phyloP scores from a whole-genome alignment of 1,284 basidiomycete genomes.

The Rugosomyces carneus region DNA sequence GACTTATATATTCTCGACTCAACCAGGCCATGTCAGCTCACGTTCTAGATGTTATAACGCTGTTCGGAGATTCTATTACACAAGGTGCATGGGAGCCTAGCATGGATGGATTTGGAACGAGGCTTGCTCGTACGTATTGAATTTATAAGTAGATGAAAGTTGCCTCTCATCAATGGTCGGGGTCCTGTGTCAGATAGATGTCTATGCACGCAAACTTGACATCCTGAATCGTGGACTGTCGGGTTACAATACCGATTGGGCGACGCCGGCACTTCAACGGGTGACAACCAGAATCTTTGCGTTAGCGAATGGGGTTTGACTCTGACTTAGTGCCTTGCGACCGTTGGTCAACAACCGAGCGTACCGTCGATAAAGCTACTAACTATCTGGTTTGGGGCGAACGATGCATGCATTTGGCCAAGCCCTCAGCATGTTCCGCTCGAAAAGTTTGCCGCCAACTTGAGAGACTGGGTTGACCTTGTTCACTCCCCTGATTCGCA shows the following conservation, averaged over 20 bases:
- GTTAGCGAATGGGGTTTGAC: too few relatives aligned
- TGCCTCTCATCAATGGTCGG: neutral
- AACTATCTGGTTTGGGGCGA: slow-evolving; percentile 87
- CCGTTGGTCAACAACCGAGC: slow-evolving; percentile 39
- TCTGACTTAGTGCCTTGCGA: slow-evolving; percentile 45
- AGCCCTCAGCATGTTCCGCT: slow-evolving; percentile 69
- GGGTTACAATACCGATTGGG: slow-evolving; percentile 86
- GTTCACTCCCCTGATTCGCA: slow-evolving; percentile 56
- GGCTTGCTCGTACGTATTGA: slow-evolving; percentile 47
- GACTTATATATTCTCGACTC: too few relatives aligned
- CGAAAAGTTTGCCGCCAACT: slow-evolving; percentile 59
- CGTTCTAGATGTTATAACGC: slow-evolving; percentile 59
- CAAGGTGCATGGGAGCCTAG: slow-evolving; percentile 53
- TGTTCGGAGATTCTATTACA: slow-evolving; percentile 76
- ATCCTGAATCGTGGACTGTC: slow-evolving; percentile 76
- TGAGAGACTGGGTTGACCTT: slow-evolving; percentile 56
- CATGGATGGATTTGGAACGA: slow-evolving; percentile 50
- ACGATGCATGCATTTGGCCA: slow-evolving; percentile 65
- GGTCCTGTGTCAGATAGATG: slow-evolving; percentile 45
- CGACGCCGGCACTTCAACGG: slow-evolving; percentile 70
- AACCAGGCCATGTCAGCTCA: slow-evolving; percentile 62
- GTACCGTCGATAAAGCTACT: slow-evolving; percentile 65
- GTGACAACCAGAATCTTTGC: slow-evolving; percentile 33
- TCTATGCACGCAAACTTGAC: slow-evolving; percentile 74
- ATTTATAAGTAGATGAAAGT: neutral